phyloP scores from a whole-genome alignment of 371 early-diverging fungal genomes.

The Capniomyces stellatus region DNA sequence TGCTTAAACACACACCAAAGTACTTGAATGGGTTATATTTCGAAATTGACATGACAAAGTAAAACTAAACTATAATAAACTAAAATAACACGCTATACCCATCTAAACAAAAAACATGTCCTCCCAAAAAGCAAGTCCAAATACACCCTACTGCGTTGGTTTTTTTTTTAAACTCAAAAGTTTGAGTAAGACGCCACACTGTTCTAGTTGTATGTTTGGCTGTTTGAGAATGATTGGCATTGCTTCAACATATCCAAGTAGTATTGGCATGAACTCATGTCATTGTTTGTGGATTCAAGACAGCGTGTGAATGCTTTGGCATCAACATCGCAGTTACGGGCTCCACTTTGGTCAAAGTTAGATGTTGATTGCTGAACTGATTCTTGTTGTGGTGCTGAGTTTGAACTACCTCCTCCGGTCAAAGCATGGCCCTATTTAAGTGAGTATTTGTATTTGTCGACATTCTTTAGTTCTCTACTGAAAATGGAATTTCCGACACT shows the following conservation, averaged over 20 bases:
- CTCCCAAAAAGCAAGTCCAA: too few relatives aligned
- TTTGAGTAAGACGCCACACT: too few relatives aligned
- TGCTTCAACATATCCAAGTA: conserved; percentile 74
- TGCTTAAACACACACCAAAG: too few relatives aligned
- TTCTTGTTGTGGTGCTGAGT: conserved; percentile 14
- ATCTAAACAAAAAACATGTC: too few relatives aligned
- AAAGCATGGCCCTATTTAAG: conserved; percentile 43
- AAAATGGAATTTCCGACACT: background rate
- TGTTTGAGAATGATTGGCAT: conserved; percentile 50
- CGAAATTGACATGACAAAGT: too few relatives aligned
- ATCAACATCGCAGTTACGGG: conserved; percentile 53
- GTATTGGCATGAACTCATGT: conserved; percentile 63
- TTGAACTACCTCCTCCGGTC: conserved; percentile 35
- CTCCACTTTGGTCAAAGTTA: conserved; percentile 8
- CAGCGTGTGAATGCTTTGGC: conserved; percentile 71
- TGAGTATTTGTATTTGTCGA: background rate
- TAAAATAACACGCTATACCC: too few relatives aligned
- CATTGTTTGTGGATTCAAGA: conserved; percentile 58
- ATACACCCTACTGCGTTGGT: too few relatives aligned
- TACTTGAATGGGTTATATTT: too few relatives aligned
- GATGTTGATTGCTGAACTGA: conserved; percentile 26
- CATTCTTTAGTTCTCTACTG: background rate
- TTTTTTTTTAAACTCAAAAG: too few relatives aligned
- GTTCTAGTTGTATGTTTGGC: too few relatives aligned
- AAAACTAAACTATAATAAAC: too few relatives aligned